These are phyloP conservation scores for Fusarium nelsonii DNA, from an alignment of 2,329 filamentous ascomycete genomes.

Conservation along the genomic window DNA sequence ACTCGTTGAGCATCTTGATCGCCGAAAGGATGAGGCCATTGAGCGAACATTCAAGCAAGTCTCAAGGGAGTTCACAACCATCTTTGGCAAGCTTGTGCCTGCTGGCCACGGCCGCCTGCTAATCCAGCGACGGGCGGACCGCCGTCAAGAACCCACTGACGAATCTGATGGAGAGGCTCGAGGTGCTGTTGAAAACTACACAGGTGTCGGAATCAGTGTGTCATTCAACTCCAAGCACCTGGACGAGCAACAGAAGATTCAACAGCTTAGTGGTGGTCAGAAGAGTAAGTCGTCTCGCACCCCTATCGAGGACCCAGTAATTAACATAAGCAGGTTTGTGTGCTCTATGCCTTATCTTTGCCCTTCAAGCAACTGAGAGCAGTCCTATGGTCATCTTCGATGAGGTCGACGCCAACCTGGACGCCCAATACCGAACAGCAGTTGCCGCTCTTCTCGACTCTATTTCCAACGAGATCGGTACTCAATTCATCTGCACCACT, in stretches of 20 bases:
- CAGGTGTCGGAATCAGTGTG: slow-evolving; percentile 94
- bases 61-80: slow-evolving; percentile 88
- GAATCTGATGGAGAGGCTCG: slow-evolving; percentile 78
- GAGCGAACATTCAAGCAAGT: slow-evolving; percentile 99
- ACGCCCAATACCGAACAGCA: slow-evolving; percentile 96
- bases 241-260: slow-evolving; percentile 97
- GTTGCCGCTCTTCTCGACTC: slow-evolving; percentile 89
- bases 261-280: slow-evolving; percentile 96
- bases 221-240: slow-evolving; percentile 97
- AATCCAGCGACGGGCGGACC: slow-evolving; percentile 91
- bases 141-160: slow-evolving; percentile 63
- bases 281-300: slow-evolving; percentile 77
- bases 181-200: slow-evolving; percentile 90
- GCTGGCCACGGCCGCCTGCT: slow-evolving; percentile 91
- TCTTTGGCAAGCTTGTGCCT: slow-evolving; percentile 95
- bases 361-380: slow-evolving; percentile 97
- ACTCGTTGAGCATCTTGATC: slow-evolving; percentile 91
- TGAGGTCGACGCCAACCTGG: slow-evolving; percentile 97
- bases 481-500: slow-evolving; percentile 97
- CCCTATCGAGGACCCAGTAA: background rate
- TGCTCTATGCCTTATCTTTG: slow-evolving; percentile 96
- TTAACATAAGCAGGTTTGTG: slow-evolving; percentile 75
- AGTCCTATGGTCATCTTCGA: slow-evolving; percentile 99
- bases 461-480: slow-evolving; percentile 75
- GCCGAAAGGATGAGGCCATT: slow-evolving; percentile 97